phyloP scores from a whole-genome alignment of 495 filamentous ascomycete genomes.

The Trichoderma asperelloides region DNA sequence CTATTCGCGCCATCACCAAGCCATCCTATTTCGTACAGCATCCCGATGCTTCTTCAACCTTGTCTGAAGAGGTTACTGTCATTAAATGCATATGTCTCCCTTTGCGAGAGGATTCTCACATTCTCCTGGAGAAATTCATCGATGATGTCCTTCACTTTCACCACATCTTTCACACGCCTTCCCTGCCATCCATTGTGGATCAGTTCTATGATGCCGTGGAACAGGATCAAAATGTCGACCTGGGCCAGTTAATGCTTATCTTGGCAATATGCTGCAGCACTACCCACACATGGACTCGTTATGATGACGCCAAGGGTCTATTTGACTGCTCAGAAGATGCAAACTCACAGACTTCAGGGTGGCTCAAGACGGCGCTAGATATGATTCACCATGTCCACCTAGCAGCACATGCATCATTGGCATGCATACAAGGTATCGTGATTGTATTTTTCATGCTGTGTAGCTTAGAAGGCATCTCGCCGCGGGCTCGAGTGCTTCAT shows the following conservation, averaged over 20 bases:
- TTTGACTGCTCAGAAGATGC: conserved; percentile 25
- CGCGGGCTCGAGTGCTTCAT: conserved; percentile 22
- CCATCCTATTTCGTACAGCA: not conserved
- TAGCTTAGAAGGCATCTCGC: conserved; percentile 27
- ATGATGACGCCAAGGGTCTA: conserved; percentile 15
- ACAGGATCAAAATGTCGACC: conserved; percentile 17
- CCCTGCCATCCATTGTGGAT: conserved; percentile 23
- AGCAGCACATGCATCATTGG: conserved; percentile 22
- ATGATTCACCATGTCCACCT: conserved; percentile 27
- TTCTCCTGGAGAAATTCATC: conserved; percentile 33
- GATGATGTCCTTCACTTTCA: conserved; percentile 28
- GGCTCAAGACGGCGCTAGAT: conserved; percentile 28
- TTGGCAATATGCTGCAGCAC: conserved; percentile 31
- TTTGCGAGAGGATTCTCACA: conserved; percentile 24
- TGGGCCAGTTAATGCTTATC: conserved; percentile 28
- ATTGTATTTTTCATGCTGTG: conserved; percentile 27
- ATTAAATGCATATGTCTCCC: conserved; percentile 31
- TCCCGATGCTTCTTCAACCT: not conserved
- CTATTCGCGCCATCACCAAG: not conserved
- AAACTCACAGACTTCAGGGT: conserved; percentile 21
- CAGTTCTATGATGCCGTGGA: conserved; percentile 24
- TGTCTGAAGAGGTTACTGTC: not conserved
- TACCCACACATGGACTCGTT: conserved; percentile 29
- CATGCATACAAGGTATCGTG: conserved; percentile 31
- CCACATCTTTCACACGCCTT: conserved; percentile 33